phyloP scores from a whole-genome alignment of 1,284 basidiomycete genomes.

The Malassezia yamatoensis region DNA sequence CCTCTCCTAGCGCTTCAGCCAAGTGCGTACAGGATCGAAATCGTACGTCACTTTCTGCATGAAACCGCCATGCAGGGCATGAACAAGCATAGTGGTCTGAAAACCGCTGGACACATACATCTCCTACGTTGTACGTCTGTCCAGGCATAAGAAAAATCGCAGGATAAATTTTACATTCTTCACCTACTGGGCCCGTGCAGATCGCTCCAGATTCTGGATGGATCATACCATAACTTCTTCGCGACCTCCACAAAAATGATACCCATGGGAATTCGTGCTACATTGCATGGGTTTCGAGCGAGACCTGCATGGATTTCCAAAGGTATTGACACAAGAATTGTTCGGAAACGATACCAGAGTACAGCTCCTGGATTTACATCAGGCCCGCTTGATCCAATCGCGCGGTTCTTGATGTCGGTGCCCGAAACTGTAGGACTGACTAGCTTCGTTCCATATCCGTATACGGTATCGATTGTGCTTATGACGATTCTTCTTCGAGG shows the following conservation, averaged over 20 bases:
- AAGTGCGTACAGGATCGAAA: slow-evolving; percentile 60
- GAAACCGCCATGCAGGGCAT: slow-evolving; percentile 51
- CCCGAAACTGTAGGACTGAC: slow-evolving; percentile 12
- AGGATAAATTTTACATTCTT: slow-evolving; percentile 13
- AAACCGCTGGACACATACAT: slow-evolving; percentile 52
- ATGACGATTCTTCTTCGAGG: slow-evolving; percentile 61
- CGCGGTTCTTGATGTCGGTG: background rate
- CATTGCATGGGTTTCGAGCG: background rate
- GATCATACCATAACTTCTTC: slow-evolving; percentile 1
- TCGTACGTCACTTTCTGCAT: slow-evolving; percentile 53
- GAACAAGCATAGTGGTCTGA: slow-evolving; percentile 54
- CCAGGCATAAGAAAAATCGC: background rate
- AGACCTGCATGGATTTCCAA: background rate
- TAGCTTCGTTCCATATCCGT: slow-evolving; percentile 20
- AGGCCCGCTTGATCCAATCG: slow-evolving; percentile 8
- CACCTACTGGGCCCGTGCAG: background rate
- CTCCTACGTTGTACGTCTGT: slow-evolving; percentile 29
- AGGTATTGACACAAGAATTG: background rate
- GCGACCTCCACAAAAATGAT: background rate
- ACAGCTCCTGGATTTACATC: no score
- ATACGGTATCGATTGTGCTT: slow-evolving; percentile 63
- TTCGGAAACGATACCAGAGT: no score
- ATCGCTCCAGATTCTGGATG: slow-evolving; percentile 3
- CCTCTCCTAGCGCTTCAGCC: slow-evolving; percentile 55
- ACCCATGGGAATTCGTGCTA: background rate